Percentiles rank a stretch among this genome's conserved stretches.
phyloP scores from a whole-genome alignment of 2,329 filamentous ascomycete genomes.

The Phyllosticta ampelicida region DNA sequence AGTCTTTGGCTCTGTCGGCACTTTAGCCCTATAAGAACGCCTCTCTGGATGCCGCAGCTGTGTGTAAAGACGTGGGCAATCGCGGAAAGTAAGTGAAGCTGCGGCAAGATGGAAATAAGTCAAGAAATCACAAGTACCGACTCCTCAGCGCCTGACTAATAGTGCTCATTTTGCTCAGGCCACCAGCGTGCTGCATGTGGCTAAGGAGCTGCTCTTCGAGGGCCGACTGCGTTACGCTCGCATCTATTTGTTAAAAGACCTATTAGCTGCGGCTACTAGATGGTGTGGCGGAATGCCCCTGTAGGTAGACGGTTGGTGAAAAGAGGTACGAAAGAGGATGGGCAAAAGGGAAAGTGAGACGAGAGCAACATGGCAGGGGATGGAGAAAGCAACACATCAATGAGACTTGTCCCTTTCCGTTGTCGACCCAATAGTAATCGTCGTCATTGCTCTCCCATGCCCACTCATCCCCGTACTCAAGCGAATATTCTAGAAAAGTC shows the following conservation, averaged over 20 bases:
- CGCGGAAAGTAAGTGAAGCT: neutral
- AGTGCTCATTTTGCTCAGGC: conserved; percentile 51
- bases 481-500: neutral
- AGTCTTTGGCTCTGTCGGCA: too few relatives aligned
- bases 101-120: neutral
- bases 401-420: neutral
- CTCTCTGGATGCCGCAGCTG: too few relatives aligned
- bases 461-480: neutral
- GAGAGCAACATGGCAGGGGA: neutral
- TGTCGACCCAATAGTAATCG: neutral
- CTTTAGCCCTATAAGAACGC: too few relatives aligned
- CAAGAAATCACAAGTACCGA: conserved; percentile 39
- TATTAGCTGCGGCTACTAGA: neutral
- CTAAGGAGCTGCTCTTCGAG: conserved; percentile 68
- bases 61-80: too few relatives aligned
- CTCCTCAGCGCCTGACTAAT: conserved; percentile 54
- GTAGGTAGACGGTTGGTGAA: neutral
- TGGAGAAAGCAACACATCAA: neutral
- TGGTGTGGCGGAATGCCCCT: too few relatives aligned
- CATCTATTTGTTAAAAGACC: conserved; percentile 41
- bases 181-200: conserved; percentile 47
- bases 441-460: neutral
- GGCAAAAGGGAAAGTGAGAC: neutral
- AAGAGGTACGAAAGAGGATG: neutral
- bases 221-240: conserved; percentile 69